Conservation (phyloP, 1,284 basidiomycete species). For the Marasmius sp. region DNA sequence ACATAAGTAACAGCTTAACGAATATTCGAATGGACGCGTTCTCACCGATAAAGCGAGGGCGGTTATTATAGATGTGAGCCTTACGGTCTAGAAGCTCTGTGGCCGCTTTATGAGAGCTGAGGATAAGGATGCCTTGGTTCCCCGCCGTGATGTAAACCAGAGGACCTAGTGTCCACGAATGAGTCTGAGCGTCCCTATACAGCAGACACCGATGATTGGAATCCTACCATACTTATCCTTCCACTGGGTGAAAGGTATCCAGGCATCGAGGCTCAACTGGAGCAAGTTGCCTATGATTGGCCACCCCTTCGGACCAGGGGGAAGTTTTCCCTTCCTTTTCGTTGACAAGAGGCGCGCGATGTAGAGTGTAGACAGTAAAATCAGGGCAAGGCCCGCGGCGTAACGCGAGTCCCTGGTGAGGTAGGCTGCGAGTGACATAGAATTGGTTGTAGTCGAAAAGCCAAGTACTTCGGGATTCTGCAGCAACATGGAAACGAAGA, state of each 20-base stretch:
- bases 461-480: too few relatives aligned
- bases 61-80: slow-evolving; percentile 17
- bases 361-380: too few relatives aligned
- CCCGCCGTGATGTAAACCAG: background rate
- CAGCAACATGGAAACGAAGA: too few relatives aligned
- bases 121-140: slow-evolving; percentile 1
- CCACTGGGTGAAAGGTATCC: background rate
- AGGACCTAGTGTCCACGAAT: background rate
- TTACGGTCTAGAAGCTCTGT: slow-evolving; percentile 18
- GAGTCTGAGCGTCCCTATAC: background rate
- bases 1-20: too few relatives aligned
- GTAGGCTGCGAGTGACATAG: too few relatives aligned
- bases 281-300: background rate
- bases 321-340: background rate
- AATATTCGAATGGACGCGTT: too few relatives aligned
- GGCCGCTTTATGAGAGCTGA: slow-evolving; percentile 14
- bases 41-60: slow-evolving; percentile 6
- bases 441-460: too few relatives aligned
- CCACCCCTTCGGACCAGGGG: background rate
- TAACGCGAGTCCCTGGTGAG: too few relatives aligned
- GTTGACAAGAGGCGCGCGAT: too few relatives aligned
- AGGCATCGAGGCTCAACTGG: background rate
- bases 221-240: background rate
- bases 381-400: too few relatives aligned
- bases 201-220: background rate